Percentiles rank a stretch among this genome's conserved stretches.
These are phyloP conservation scores for Aegilops bicornis DNA, from an alignment of 176 grass and related monocot species.

Conservation along the genomic window DNA sequence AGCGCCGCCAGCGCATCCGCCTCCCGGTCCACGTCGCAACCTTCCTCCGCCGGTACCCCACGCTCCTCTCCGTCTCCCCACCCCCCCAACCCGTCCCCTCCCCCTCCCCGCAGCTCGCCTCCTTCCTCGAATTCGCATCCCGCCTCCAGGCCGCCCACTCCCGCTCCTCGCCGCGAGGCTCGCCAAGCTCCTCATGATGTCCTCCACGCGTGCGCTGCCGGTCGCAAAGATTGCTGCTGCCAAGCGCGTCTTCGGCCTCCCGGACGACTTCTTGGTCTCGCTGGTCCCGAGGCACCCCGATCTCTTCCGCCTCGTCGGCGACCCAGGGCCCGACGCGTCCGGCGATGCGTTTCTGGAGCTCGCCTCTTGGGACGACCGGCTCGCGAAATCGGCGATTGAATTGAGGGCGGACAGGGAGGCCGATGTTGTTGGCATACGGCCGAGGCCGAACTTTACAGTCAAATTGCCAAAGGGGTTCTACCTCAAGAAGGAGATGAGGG, in stretches of 20 bases:
- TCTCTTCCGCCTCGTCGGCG: constrained; percentile 51
- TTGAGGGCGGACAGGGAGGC: constrained; percentile 72
- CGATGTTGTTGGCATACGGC: constrained; percentile 46
- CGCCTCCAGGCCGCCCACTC: constrained; percentile 39
- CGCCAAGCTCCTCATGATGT: constrained; percentile 92
- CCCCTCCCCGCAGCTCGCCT: constrained; percentile 55
- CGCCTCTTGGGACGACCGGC: constrained; percentile 60
- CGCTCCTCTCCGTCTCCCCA: constrained; percentile 68
- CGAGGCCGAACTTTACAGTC: constrained; percentile 72
- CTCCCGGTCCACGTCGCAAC: constrained; percentile 53
- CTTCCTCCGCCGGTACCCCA: constrained; percentile 75
- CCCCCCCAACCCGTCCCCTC: constrained; percentile 48
- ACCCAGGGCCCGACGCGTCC: constrained; percentile 40
- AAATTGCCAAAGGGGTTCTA: constrained; percentile 70
- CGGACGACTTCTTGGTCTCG: constrained; percentile 68
- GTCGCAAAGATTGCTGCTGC: constrained; percentile 62
- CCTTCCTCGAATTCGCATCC: constrained; percentile 47
- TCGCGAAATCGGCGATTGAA: constrained; percentile 67
- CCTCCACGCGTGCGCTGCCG: constrained; percentile 51
- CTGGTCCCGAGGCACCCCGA: constrained; percentile 59
- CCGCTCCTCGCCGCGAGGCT: constrained; percentile 55
- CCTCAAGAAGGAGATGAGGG: constrained; percentile 84
- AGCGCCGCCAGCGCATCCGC: constrained; percentile 62
- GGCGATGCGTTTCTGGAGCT: constrained; percentile 60
- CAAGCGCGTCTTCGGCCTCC: constrained; percentile 81